Conservation (phyloP, 192 early-diverging fungal genomes). For the Chytriomyces confervae region DNA sequence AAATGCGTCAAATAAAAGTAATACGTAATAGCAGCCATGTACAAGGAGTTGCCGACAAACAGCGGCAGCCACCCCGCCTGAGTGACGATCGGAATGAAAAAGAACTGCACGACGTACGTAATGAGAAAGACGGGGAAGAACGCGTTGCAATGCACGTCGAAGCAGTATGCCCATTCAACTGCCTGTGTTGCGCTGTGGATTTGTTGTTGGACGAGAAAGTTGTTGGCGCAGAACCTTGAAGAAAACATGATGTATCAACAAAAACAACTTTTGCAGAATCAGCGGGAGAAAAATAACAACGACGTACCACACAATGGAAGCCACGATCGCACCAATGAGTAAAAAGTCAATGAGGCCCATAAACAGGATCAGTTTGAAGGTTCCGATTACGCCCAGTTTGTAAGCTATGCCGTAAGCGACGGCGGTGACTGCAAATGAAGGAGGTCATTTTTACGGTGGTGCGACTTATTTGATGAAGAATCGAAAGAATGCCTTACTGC, state of each 20-base stretch:
- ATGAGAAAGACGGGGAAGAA: conserved; percentile 89
- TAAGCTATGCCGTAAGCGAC: conserved; percentile 84
- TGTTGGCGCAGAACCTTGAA: conserved; percentile 76
- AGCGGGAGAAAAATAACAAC: neutral
- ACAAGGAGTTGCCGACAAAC: conserved; percentile 88
- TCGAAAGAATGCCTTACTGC: conserved; percentile 53
- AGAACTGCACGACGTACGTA: conserved; percentile 91
- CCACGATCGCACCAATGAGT: conserved; percentile 70
- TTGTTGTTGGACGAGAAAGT: conserved; percentile 76
- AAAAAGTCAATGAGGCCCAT: conserved; percentile 87
- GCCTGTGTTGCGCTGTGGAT: conserved; percentile 82
- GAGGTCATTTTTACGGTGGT: conserved; percentile 5
- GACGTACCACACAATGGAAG: conserved; percentile 76
- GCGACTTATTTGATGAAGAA: neutral
- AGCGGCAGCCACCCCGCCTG: conserved; percentile 79
- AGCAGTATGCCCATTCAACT: conserved; percentile 96
- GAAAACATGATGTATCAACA: neutral
- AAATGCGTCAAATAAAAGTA: conserved; percentile 92
- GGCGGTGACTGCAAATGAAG: conserved; percentile 66
- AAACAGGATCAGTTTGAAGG: conserved; percentile 74
- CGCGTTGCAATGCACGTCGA: conserved; percentile 97
- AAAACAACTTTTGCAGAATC: conserved; percentile 1
- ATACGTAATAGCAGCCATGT: conserved; percentile 75
- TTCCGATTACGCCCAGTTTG: conserved; percentile 67
- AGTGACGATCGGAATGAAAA: conserved; percentile 84